phyloP scores from a whole-genome alignment of 139 green algal genomes.

The Monoraphidium neglectum region DNA sequence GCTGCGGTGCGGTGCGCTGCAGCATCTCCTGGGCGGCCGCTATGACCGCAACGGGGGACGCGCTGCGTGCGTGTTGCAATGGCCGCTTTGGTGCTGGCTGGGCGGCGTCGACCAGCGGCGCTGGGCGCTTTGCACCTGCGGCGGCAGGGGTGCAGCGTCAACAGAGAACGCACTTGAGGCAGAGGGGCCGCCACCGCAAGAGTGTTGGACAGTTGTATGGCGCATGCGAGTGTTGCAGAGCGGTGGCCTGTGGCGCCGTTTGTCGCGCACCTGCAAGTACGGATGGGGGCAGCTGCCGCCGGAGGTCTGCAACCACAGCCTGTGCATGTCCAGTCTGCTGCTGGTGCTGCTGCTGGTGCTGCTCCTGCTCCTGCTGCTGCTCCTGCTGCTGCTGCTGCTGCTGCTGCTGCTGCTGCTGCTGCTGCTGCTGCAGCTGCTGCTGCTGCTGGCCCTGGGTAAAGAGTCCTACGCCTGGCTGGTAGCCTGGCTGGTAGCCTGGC shows the following conservation, averaged over 20 bases:
- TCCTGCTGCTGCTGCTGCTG: not conserved
- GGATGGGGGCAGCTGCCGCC: not conserved
- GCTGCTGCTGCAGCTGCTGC: not conserved
- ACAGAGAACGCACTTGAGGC: not conserved
- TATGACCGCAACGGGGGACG: not conserved
- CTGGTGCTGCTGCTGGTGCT: not conserved
- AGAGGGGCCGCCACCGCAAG: not conserved
- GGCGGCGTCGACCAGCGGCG: not conserved
- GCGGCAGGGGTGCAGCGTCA: not conserved
- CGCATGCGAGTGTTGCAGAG: too few relatives aligned
- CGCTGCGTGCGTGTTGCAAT: not conserved
- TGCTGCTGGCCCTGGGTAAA: too few relatives aligned
- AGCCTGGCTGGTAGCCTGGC: too few relatives aligned
- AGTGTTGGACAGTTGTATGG: not conserved
- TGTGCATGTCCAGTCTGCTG: not conserved
- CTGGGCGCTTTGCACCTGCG: not conserved
- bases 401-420: slow-evolving; percentile 21
- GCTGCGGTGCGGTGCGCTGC: not conserved
- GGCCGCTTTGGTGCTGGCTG: not conserved
- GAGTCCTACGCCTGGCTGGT: too few relatives aligned
- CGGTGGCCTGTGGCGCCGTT: not conserved
- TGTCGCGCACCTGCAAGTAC: not conserved
- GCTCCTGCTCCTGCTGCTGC: not conserved
- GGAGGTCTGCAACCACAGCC: not conserved
- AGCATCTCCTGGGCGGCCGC: not conserved